Conservation (phyloP, 805 yeast species). For the Yamadazyma sp. region DNA sequence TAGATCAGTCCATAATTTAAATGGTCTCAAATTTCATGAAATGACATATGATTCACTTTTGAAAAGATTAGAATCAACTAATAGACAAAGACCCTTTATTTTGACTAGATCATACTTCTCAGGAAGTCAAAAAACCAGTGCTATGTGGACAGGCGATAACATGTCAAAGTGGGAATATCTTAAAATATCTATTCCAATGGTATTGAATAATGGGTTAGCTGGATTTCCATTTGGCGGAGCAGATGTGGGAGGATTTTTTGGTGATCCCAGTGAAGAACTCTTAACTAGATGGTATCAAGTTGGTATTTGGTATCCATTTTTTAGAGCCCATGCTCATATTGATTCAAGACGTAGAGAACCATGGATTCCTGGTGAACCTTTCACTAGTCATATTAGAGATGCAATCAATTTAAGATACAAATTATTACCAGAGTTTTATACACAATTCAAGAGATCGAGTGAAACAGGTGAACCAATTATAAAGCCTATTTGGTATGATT, state of each 20-base stretch:
- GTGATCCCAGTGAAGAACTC: slow-evolving; percentile 79
- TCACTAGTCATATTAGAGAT: slow-evolving; percentile 60
- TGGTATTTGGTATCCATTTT: slow-evolving; percentile 95
- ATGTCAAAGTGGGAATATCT: slow-evolving; percentile 90
- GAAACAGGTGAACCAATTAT: slow-evolving; percentile 65
- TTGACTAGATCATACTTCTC: slow-evolving; percentile 84
- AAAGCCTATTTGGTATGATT: slow-evolving; percentile 61
- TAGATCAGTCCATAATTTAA: slow-evolving; percentile 84
- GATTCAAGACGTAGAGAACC: slow-evolving; percentile 94
- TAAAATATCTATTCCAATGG: slow-evolving; percentile 79
- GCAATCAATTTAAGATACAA: slow-evolving; percentile 72
- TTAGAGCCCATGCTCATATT: slow-evolving; percentile 95
- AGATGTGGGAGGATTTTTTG: slow-evolving; percentile 96
- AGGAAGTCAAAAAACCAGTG: slow-evolving; percentile 88
- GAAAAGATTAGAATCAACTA: slow-evolving; percentile 41
- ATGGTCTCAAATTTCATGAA: slow-evolving; percentile 77
- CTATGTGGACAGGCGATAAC: slow-evolving; percentile 98
- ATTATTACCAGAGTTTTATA: slow-evolving; percentile 76
- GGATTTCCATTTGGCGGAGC: slow-evolving; percentile 95
- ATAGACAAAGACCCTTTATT: slow-evolving; percentile 73
- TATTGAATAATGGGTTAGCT: slow-evolving; percentile 72
- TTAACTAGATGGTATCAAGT: slow-evolving; percentile 93
- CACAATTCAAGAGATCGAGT: slow-evolving; percentile 67
- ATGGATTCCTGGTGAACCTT: slow-evolving; percentile 77
- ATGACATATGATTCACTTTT: slow-evolving; percentile 69